phyloP scores from a whole-genome alignment of 306 rosid genomes.

The Nissolia schottii region DNA sequence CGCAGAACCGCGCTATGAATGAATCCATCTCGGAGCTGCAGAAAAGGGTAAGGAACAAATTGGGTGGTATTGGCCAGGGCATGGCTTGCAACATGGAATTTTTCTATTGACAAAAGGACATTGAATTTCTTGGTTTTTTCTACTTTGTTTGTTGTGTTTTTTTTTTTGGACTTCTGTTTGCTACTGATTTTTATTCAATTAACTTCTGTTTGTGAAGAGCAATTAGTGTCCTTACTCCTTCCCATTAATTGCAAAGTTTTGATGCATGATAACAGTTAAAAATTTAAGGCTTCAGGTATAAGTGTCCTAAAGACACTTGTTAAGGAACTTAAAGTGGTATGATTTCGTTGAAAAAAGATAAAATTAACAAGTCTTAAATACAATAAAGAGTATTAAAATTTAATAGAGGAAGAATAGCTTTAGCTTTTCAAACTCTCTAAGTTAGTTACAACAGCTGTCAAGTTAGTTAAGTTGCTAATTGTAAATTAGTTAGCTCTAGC shows the following conservation, averaged over 20 bases:
- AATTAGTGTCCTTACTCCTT: background rate
- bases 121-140: background rate
- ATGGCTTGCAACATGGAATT: background rate
- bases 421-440: too few species aligned
- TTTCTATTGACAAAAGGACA: background rate
- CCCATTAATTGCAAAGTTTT: background rate
- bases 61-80: background rate
- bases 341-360: too few species aligned
- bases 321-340: too few species aligned
- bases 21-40: slow-evolving; percentile 63
- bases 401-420: too few species aligned
- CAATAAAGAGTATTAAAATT: too few species aligned
- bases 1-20: slow-evolving; percentile 65
- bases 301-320: too few species aligned
- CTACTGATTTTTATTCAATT: background rate
- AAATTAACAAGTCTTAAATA: too few species aligned
- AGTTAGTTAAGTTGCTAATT: too few species aligned
- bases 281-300: too few species aligned
- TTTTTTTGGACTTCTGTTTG: background rate
- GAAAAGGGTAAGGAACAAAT: slow-evolving; percentile 53
- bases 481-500: too few species aligned
- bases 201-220: background rate
- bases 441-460: too few species aligned
- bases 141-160: background rate
- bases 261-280: background rate